phyloP scores from a whole-genome alignment of 1,139 yeast genomes.

The Lodderomyces elongisporus region DNA sequence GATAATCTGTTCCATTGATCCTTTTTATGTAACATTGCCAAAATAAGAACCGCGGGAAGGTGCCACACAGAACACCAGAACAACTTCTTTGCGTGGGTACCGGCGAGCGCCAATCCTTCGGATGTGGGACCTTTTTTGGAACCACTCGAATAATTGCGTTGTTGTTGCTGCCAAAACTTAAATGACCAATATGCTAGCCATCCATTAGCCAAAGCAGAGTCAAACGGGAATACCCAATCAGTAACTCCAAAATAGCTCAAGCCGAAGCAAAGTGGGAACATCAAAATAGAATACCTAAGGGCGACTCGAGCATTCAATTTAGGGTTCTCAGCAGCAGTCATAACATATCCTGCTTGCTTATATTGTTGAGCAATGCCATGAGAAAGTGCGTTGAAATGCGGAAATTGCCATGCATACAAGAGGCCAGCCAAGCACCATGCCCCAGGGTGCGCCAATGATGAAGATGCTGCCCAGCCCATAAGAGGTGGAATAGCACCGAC shows the following conservation, averaged over 20 bases:
- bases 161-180: constrained; percentile 79
- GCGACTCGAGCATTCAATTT: constrained; percentile 90
- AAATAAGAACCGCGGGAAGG: constrained; percentile 78
- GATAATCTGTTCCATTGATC: constrained; percentile 88
- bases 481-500: constrained; percentile 98
- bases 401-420: constrained; percentile 97
- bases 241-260: constrained; percentile 74
- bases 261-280: constrained; percentile 92
- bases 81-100: constrained; percentile 68
- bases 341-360: constrained; percentile 87
- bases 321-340: constrained; percentile 95
- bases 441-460: constrained; percentile 77
- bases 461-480: constrained; percentile 99
- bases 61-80: constrained; percentile 97
- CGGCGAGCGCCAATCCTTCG: constrained; percentile 56
- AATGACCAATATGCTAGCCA: constrained; percentile 83
- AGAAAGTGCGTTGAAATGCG: constrained; percentile 90
- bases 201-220: constrained; percentile 74
- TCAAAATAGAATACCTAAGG: constrained; percentile 74
- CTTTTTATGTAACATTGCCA: constrained; percentile 92
- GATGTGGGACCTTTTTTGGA: constrained; percentile 33
- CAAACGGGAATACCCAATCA: constrained; percentile 74
- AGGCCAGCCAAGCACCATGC: constrained; percentile 93
- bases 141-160: constrained; percentile 46
- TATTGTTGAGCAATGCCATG: constrained; percentile 87